These are phyloP conservation scores for Collybia mongolica DNA, from an alignment of 768 basidiomycete genomes.

Conservation along the genomic window DNA sequence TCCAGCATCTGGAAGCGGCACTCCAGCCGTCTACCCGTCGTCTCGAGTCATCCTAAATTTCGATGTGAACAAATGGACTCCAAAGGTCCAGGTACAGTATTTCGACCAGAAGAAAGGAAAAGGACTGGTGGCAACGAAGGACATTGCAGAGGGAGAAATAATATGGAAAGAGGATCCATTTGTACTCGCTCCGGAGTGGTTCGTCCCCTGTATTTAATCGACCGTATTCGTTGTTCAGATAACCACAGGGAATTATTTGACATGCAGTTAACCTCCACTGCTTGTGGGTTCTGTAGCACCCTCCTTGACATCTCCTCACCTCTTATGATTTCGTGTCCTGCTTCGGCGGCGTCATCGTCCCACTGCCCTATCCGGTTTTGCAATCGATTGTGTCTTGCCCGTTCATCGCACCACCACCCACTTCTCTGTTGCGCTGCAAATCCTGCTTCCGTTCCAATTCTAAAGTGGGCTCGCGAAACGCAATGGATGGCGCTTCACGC, in stretches of 20 bases:
- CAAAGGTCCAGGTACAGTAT: conserved; percentile 62
- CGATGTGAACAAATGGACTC: conserved; percentile 60
- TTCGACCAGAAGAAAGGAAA: conserved; percentile 78
- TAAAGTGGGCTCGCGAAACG: conserved; percentile 56
- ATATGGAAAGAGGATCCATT: conserved; percentile 89
- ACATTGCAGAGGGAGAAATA: conserved; percentile 68
- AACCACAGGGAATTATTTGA: conserved; percentile 72
- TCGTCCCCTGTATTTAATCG: not conserved
- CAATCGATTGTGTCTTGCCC: conserved; percentile 71
- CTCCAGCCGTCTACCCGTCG: conserved; percentile 43
- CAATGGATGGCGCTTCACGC: conserved; percentile 81
- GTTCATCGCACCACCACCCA: conserved; percentile 64
- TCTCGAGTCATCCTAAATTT: conserved; percentile 65
- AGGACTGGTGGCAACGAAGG: conserved; percentile 71
- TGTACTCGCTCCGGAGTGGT: conserved; percentile 81
- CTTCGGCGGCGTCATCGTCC: conserved; percentile 34
- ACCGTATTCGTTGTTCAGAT: not conserved
- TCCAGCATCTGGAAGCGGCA: conserved; percentile 5
- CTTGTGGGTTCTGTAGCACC: conserved; percentile 77
- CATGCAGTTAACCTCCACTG: conserved; percentile 52
- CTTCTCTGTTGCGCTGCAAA: conserved; percentile 77
- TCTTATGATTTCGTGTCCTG: conserved; percentile 52
- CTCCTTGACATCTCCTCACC: conserved; percentile 45
- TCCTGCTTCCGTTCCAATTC: conserved; percentile 59
- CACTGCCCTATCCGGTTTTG: conserved; percentile 73